A percentile compares a stretch with the other conserved stretches of the same genome.
These are phyloP conservation scores for Coriaria nepalensis DNA, from an alignment of 306 rosid species.

Conservation along the genomic window DNA sequence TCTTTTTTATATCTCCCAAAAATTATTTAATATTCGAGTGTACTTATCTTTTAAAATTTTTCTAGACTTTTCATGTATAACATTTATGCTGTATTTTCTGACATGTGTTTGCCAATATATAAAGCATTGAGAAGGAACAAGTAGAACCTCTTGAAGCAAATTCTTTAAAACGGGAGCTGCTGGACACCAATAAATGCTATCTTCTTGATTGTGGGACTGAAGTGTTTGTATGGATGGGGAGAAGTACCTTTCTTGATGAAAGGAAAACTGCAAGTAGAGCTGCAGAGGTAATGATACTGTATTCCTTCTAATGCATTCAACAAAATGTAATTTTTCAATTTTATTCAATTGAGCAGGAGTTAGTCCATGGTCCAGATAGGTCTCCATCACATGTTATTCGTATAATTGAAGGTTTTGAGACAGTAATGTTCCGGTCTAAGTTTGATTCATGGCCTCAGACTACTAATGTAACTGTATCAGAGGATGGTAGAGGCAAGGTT, in stretches of 20 bases:
- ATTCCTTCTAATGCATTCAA: constrained; percentile 13
- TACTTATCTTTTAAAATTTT: too few relatives aligned
- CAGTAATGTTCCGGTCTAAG: constrained; percentile 78
- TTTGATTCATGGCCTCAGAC: constrained; percentile 83
- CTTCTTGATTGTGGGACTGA: constrained; percentile 77
- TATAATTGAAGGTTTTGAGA: constrained; percentile 93
- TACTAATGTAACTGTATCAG: constrained; percentile 43
- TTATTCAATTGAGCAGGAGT: constrained; percentile 37
- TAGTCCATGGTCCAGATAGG: constrained; percentile 37
- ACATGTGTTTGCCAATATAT: constrained; percentile 15
- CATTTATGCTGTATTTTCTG: constrained; percentile 16
- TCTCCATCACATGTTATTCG: constrained; percentile 61
- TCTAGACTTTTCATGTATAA: too few relatives aligned
- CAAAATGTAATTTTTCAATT: constrained; percentile 16
- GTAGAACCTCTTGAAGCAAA: constrained; percentile 51
- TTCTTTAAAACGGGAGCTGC: constrained; percentile 61
- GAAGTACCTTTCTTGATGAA: constrained; percentile 77
- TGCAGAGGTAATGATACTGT: constrained; percentile 52
- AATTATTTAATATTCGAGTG: too few relatives aligned
- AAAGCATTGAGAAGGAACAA: constrained; percentile 64
- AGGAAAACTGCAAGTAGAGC: constrained; percentile 72
- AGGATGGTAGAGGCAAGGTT: constrained; percentile 98
- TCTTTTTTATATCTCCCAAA: too few relatives aligned
- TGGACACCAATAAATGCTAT: constrained; percentile 71
- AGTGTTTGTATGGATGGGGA: constrained; percentile 87